These are phyloP conservation scores for Tricholoma matsutake DNA, from an alignment of 768 basidiomycete species.

Conservation along the genomic window DNA sequence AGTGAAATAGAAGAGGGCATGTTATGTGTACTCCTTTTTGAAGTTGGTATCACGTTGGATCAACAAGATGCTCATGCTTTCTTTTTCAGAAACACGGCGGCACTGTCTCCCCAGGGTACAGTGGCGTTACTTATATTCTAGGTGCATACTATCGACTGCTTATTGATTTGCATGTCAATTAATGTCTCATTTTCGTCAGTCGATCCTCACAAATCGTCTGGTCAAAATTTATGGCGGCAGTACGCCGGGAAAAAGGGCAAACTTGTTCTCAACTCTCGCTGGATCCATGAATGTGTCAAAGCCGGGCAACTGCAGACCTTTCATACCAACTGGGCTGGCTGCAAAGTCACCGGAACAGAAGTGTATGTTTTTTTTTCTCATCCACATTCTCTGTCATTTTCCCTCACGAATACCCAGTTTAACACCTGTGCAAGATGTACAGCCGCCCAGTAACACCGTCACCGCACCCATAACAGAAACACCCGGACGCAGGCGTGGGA, in stretches of 20 bases:
- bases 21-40: background rate
- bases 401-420: slow-evolving; percentile 7
- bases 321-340: slow-evolving; percentile 74
- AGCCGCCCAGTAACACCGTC: slow-evolving; percentile 11
- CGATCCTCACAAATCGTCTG: slow-evolving; percentile 73
- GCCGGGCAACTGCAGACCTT: slow-evolving; percentile 69
- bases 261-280: slow-evolving; percentile 67
- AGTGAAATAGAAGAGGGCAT: background rate
- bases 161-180: slow-evolving; percentile 4
- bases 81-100: slow-evolving; percentile 71
- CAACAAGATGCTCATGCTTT: slow-evolving; percentile 3
- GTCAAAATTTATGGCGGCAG: slow-evolving; percentile 78
- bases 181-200: slow-evolving; percentile 42
- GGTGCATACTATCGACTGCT: slow-evolving; percentile 44
- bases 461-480: slow-evolving; percentile 3
- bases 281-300: slow-evolving; percentile 78
- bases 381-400: background rate
- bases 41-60: background rate
- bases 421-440: slow-evolving; percentile 18
- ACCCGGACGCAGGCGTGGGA: background rate
- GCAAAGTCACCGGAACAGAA: slow-evolving; percentile 75
- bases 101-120: slow-evolving; percentile 68
- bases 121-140: slow-evolving; percentile 75
- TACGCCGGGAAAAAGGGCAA: slow-evolving; percentile 80
- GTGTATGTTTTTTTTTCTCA: slow-evolving; percentile 44